Base-by-base conservation (phyloP, 2,329 filamentous ascomycete genomes). In the Colletotrichum sidae region DNA sequence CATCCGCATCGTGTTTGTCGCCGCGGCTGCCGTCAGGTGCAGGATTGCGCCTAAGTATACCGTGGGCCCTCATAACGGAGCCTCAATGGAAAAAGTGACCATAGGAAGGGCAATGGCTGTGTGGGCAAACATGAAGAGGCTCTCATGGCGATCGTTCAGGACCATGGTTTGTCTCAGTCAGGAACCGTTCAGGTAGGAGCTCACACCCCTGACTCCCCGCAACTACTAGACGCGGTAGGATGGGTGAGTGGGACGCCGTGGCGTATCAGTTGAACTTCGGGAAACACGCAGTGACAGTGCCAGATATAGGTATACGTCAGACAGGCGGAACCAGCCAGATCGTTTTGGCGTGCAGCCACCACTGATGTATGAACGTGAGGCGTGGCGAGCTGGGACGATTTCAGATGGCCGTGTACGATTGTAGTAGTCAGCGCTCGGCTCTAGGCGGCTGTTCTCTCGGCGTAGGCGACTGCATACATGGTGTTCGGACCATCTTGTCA, bases 151-250 rank as follows among this genome's bases (percentile, higher is more conserved):
- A 50, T n/a, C 10, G n/a, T 46, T 41, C 46, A 66, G 53, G 59
- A 38, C 62, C 41, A 65, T 46, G 53, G 58, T 39, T 65, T 60
- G 63, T 66, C 63, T 62, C 63, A 63, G 58, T 57, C 41, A 47
- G 63, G 62, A 60, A 56, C 58, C 47, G 58, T 56, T 53, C 52
- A 15, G 44, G 58, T 56, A 49, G 25, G 47, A 66, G 58, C 49
- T 42, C 58, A 56, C 58, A 56, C 58, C 63, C 62, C 52, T 66
- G 54, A 42, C 60, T 66, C 63, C 63, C 63, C 63, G 63, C 63
- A 66, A 62, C 37, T 37, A 47, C 42, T 63, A 47, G 41, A 46
- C 44, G 58, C 12, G 63, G 58, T 54, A 52, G 50, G 53, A 62
- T 63, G 17, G 51, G 51, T 47, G 57, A 54, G 34, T 63, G 53